These are phyloP conservation scores for Talaromyces verruculosus DNA, from an alignment of 2,329 filamentous ascomycete genomes.

Conservation along the genomic window DNA sequence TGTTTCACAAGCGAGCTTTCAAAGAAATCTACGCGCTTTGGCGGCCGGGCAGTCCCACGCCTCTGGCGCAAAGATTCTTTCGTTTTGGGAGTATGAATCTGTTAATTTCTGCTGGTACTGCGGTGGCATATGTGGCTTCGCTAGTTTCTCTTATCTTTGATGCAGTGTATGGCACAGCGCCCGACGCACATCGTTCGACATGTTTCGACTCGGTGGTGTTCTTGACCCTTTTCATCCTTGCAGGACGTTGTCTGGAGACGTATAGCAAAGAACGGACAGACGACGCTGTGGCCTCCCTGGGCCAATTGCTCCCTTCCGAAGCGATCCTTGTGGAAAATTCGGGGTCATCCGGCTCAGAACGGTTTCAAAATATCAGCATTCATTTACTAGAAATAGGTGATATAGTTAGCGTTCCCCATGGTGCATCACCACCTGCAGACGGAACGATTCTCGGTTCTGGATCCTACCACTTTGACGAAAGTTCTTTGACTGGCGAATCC, in stretches of 20 bases:
- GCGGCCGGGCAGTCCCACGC: slow-evolving; percentile 70
- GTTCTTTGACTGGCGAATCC: slow-evolving; percentile 70
- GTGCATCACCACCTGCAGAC: slow-evolving; percentile 81
- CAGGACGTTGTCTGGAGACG: slow-evolving; percentile 62
- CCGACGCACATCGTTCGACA: slow-evolving; percentile 58
- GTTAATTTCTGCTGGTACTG: slow-evolving; percentile 83
- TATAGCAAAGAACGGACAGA: slow-evolving; percentile 91
- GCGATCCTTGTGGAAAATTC: slow-evolving; percentile 62
- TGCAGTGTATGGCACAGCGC: slow-evolving; percentile 33
- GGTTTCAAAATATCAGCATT: slow-evolving; percentile 53
- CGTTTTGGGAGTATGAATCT: slow-evolving; percentile 98
- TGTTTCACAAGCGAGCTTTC: slow-evolving; percentile 75
- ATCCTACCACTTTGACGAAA: slow-evolving; percentile 77
- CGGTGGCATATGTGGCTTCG: slow-evolving; percentile 82
- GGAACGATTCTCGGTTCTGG: slow-evolving; percentile 60
- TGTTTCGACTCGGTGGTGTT: slow-evolving; percentile 96
- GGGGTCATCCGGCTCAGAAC: slow-evolving; percentile 11
- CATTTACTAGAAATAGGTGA: slow-evolving; percentile 76
- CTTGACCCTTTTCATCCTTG: slow-evolving; percentile 80
- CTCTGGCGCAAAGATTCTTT: slow-evolving; percentile 73
- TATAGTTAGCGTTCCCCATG: slow-evolving; percentile 70
- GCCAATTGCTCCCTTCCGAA: slow-evolving; percentile 72
- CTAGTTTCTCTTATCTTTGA: slow-evolving; percentile 73
- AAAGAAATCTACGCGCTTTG: slow-evolving; percentile 79
- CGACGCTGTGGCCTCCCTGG: slow-evolving; percentile 77